Conservation (phyloP, 257 asterid genomes). For the Solanum sparsipilum region DNA sequence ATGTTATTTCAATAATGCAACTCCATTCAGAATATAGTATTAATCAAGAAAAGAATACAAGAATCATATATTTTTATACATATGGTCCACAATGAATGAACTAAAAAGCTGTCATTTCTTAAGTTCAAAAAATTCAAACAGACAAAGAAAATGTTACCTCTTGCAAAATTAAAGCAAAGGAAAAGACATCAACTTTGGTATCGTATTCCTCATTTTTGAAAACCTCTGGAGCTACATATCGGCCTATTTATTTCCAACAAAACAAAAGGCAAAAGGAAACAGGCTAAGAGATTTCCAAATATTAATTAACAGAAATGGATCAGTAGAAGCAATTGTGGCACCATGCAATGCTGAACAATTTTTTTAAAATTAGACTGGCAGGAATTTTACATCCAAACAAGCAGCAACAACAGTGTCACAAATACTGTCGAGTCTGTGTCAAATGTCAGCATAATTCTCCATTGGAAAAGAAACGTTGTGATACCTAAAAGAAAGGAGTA, state of each 20-base stretch:
- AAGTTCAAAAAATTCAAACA: neutral
- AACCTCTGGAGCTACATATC: constrained; percentile 92
- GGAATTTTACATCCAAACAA: neutral
- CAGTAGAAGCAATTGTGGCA: neutral
- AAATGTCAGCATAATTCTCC: neutral
- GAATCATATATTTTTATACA: neutral
- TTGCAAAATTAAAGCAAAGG: constrained; percentile 86
- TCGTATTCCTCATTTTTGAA: constrained; percentile 78
- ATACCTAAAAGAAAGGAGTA: constrained; percentile 11
- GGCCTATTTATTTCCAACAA: constrained; percentile 43
- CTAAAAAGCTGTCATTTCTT: neutral
- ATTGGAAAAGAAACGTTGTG: neutral
- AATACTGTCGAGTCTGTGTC: neutral
- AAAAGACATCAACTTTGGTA: constrained; percentile 94
- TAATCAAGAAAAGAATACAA: neutral
- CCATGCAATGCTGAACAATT: neutral
- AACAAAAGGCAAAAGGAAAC: neutral
- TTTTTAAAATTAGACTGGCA: neutral
- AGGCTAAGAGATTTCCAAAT: neutral
- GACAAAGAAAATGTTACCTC: constrained; percentile 40
- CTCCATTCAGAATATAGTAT: neutral
- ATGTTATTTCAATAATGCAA: neutral
- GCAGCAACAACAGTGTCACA: neutral
- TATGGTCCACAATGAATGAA: neutral
- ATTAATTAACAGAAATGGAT: neutral